Conservation (phyloP, 2,329 filamentous ascomycete species). For the Talaromyces amestolkiae region DNA sequence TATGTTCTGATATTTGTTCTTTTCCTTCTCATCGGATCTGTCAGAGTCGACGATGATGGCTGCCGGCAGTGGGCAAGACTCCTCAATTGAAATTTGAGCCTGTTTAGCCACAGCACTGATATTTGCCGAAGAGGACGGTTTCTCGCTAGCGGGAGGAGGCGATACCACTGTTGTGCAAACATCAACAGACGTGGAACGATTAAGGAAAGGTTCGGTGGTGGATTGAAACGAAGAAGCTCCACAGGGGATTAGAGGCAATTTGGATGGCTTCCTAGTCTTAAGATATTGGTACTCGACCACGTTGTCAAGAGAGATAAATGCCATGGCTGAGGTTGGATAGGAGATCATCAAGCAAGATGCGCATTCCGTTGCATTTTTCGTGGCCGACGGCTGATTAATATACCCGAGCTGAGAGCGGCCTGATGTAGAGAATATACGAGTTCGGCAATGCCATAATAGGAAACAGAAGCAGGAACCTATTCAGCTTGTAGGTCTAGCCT, state of each 20-base stretch:
- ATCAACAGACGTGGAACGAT: not conserved
- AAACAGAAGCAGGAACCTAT: not conserved
- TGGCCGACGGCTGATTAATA: not conserved
- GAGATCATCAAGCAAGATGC: not conserved
- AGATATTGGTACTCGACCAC: not conserved
- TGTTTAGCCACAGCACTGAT: not conserved
- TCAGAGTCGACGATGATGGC: not conserved
- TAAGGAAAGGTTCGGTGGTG: not conserved
- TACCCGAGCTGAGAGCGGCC: conserved; percentile 3
- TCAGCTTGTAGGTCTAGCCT: not conserved
- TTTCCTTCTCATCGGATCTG: not conserved
- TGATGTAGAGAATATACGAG: not conserved
- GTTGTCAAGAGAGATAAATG: conserved; percentile 4
- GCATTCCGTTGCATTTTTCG: not conserved
- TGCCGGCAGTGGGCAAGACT: not conserved
- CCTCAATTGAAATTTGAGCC: not conserved
- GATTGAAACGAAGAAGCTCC: conserved; percentile 1
- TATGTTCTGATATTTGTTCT: not conserved
- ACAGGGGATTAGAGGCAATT: not conserved
- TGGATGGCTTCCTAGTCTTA: not conserved
- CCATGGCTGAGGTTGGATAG: not conserved
- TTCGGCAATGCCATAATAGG: not conserved
- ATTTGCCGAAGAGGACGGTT: not conserved
- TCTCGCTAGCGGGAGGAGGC: not conserved
- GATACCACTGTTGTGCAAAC: not conserved